Evolutionary conservation across 257 asterid genomes (phyloP).

Genomic region (Solanum chmielewskii): DNA sequence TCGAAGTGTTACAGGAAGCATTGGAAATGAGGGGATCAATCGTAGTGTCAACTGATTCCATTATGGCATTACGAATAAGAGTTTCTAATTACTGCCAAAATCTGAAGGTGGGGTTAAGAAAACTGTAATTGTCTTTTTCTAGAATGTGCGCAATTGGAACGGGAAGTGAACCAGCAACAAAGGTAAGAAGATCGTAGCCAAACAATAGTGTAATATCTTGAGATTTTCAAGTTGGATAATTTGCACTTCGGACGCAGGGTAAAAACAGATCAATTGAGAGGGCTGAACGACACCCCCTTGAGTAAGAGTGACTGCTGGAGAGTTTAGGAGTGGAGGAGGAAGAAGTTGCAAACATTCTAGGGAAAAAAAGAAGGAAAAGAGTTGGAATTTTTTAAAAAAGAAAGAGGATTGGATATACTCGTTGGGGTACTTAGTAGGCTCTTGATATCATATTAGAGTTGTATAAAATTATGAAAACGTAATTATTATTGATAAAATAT

Average conservation of each 20-base stretch:
- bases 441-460: no score
- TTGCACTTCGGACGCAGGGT: background rate
- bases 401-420: no score
- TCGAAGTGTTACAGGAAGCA: background rate
- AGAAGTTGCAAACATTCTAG: no score
- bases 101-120: background rate
- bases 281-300: background rate
- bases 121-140: background rate
- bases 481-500: no score
- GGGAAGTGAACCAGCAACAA: background rate
- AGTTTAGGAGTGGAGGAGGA: no score
- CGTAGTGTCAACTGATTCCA: background rate
- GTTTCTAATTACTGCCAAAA: no score
- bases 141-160: background rate
- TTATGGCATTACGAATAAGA: background rate
- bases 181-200: background rate
- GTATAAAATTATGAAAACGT: no score
- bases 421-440: no score
- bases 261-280: background rate
- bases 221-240: background rate
- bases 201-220: background rate
- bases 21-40: background rate
- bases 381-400: no score
- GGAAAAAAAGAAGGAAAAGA: background rate
- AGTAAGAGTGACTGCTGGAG: background rate